Conservation (phyloP, 768 basidiomycete genomes). For the Russula compacta region DNA sequence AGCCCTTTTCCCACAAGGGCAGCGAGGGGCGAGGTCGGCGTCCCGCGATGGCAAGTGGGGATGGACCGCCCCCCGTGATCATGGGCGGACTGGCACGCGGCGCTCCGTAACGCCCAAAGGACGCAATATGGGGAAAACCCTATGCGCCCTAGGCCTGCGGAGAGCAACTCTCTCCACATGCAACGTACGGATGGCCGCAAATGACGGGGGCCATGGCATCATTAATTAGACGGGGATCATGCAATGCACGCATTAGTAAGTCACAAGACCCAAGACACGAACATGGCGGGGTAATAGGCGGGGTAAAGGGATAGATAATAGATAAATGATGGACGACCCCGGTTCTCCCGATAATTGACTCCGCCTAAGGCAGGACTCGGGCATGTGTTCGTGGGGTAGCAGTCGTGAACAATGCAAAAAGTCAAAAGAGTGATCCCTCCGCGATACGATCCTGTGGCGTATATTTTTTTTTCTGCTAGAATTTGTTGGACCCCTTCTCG, state of each 20-base stretch:
- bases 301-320: too few species aligned
- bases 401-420: too few species aligned
- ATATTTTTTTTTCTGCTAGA: background rate
- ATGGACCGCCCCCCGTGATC: background rate
- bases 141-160: background rate
- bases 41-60: too few species aligned
- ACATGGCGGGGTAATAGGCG: too few species aligned
- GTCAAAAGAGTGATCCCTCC: too few species aligned
- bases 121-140: background rate
- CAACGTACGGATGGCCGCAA: background rate
- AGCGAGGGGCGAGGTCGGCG: background rate
- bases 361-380: too few species aligned
- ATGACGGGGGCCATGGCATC: background rate
- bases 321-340: too few species aligned
- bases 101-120: background rate
- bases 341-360: too few species aligned
- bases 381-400: too few species aligned
- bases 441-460: background rate
- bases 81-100: background rate
- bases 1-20: too few species aligned
- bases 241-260: too few species aligned
- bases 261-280: too few species aligned
- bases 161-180: background rate
- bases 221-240: background rate
- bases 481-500: background rate